Base-by-base conservation (phyloP, 2,329 filamentous ascomycete genomes). In the Magnaporthiopsis incrustans region DNA sequence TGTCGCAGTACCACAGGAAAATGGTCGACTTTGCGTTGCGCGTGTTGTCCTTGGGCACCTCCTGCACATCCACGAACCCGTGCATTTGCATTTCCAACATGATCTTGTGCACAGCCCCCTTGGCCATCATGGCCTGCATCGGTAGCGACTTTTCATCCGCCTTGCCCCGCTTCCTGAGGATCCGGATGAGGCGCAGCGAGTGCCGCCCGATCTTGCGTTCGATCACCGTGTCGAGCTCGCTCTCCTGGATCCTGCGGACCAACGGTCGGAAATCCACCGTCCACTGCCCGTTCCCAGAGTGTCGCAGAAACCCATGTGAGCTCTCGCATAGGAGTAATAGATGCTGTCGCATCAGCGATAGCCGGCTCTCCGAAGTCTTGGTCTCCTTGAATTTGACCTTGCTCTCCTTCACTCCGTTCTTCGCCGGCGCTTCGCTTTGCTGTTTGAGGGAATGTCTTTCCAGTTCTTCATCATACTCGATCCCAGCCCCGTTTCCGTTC, bases 91-190 rank as follows among this genome's bases (percentile, higher is more conserved):
- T 90, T 67, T 88, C 86, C 18, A 91, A 88, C 76, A 98, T 88
- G 67, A 92, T 89, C 65, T 89, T 87, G 60, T 95, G 91, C 30
- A 98, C 86, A 63, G 97, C 91, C 65, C 89, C 87, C 70, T 94
- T 91, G 65, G 89, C 89, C 80, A 97, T 89, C 66, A 99, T 84
- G 63, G 90, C 90, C 64, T 92, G 82, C 61, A 88, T 87, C 53
- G 90, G 89, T 15, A 97, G 82, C 66, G 90, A 88, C 75, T 96
- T 96, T 75, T 99, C 95, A 69, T 98, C 94, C n/a, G 98, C 81
- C 72, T 95, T 97, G 63, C 95, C 95, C 72, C 93, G 92, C 65
- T 90, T 88, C 56, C 89, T 85, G 26, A 99, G 82, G 64, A 98
- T 92, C 26, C 92, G 89, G 26, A 92, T 84, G n/a, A 99, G 81